Evolutionary conservation across 2,329 filamentous ascomycete genomes (phyloP).

Genomic region (Blastomyces silverae): DNA sequence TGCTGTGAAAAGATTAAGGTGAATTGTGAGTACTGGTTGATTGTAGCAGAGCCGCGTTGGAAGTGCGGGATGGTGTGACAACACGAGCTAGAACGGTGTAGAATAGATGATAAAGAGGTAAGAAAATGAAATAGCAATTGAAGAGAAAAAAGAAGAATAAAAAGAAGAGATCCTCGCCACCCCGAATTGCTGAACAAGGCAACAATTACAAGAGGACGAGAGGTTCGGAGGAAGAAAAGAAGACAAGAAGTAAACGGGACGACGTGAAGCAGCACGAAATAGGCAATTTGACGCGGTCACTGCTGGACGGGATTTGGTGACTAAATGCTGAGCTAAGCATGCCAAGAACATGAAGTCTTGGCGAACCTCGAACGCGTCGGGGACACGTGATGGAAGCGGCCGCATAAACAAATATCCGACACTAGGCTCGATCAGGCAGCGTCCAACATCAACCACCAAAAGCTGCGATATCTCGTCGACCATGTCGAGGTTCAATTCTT

Average conservation of each 20-base stretch:
- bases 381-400: slow-evolving; percentile 27
- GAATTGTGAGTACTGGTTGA: background rate
- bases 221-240: slow-evolving; percentile 15
- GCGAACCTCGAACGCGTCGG: slow-evolving; percentile 32
- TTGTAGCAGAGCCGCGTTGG: background rate
- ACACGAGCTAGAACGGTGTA: background rate
- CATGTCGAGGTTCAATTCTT: slow-evolving; percentile 7
- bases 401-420: slow-evolving; percentile 15
- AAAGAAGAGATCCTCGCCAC: slow-evolving; percentile 11
- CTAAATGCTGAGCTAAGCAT: slow-evolving; percentile 14
- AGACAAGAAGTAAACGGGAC: slow-evolving; percentile 9
- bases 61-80: slow-evolving; percentile 1
- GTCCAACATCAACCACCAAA: slow-evolving; percentile 9
- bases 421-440: slow-evolving; percentile 15
- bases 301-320: background rate
- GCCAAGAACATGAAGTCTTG: background rate
- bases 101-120: background rate
- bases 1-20: background rate
- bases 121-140: background rate
- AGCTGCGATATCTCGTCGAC: background rate
- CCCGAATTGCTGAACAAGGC: slow-evolving; percentile 12
- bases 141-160: slow-evolving; percentile 7
- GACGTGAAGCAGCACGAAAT: slow-evolving; percentile 14
- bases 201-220: slow-evolving; percentile 18
- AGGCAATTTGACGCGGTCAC: slow-evolving; percentile 4